Base-by-base conservation (phyloP, 2,329 filamentous ascomycete genomes). In the Fusarium sp. region DNA sequence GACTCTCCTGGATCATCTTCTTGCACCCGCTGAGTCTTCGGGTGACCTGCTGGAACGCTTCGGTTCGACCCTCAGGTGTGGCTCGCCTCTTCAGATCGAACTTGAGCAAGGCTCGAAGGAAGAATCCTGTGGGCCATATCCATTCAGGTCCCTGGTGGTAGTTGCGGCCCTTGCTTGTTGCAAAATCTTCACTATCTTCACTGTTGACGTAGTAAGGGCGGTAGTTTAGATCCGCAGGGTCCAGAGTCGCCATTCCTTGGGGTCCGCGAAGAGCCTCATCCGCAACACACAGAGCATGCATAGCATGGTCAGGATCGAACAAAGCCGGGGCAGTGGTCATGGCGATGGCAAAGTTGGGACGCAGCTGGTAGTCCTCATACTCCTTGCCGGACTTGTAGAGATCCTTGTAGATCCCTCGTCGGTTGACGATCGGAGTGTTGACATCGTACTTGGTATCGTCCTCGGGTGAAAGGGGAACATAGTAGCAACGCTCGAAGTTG, bases 61-160 rank as follows among this genome's bases (percentile, higher is more conserved):
- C 96, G 1, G 90, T 91, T 31, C 90, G 87, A 66, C 91, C 92
- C 73, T 92, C 84, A 0, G 76, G 70, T 4, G 79, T 80, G 35
- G 70, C 72, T 47, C 93, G 86, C 29, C 94, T 85, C 82, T 87
- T 85, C 48, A 98, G 82, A 76, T 97, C 94, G 74, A 98, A 98
- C 78, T 94, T 92, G 66, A 99, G 85, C 68, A 99, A 82, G 2
- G 96, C 96, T 47, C 96, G 90, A 21, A 97, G 84, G 84, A 97
- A 99, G 83, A 94, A 99, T 6, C 96, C 96, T 2, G 93, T 95
- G 1, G 95, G 96, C 96, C 96, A 99, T 23, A 97, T 82, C 96
- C 96, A 99, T 78, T 99, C 96, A 0, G 96, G 96, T 6, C 96
- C 96, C 78, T 98, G 95, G 79, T 99, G 96, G 80, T 99, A 99